Base-by-base conservation (phyloP, 371 early-diverging fungal species). In the Rhizopus sp. region DNA sequence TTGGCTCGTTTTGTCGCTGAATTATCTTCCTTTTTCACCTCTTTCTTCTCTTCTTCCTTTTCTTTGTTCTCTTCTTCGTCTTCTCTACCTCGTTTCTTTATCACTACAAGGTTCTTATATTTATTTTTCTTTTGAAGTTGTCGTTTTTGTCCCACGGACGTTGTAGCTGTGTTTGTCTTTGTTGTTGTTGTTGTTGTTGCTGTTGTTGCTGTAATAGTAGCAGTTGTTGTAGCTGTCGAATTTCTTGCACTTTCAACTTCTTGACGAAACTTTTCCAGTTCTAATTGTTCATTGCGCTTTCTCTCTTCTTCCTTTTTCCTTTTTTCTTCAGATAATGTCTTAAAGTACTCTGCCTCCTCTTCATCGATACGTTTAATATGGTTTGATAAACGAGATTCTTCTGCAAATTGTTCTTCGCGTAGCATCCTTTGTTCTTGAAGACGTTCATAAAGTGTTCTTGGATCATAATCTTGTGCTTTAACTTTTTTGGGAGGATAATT, bases 401-500 rank as follows among this genome's bases (percentile, higher is more conserved):
- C 90, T 35, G 77, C 73, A 62, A 85, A 81, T 12, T 82, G 75
- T 31, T 89, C 90, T 48, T 84, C 84, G 53, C 91, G 91, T 32
- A 80, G 64, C 7, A 62, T 71, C 50, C 70, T 80, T 59, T 92
- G 90, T 55, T 91, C 92, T 64, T 90, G 89, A 13, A 92, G 69
- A 23, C 88, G 79, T 62, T 92, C 93, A 62, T 83, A 92, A 10
- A 92, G 79, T 13, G 93, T 88, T 7, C 93, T 83, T 30, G 92
- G 89, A 64, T 92, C 93, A 62, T 91, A 90, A 1, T 71, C 70
- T n/a, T 70, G 58, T 52, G 48, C 56, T 50, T 50, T 35, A 12
- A 64, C 61, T 17, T n/a, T 16, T n/a, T 30, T 29, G 33, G 35
- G 9, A 17, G 41, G 13, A 41, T 33, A 6, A 16, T 10, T 49